Evolutionary conservation across 345 rosid species (phyloP), one percentile per base, ranked within the genome.

Genomic region (Stellera chamaejasme): DNA sequence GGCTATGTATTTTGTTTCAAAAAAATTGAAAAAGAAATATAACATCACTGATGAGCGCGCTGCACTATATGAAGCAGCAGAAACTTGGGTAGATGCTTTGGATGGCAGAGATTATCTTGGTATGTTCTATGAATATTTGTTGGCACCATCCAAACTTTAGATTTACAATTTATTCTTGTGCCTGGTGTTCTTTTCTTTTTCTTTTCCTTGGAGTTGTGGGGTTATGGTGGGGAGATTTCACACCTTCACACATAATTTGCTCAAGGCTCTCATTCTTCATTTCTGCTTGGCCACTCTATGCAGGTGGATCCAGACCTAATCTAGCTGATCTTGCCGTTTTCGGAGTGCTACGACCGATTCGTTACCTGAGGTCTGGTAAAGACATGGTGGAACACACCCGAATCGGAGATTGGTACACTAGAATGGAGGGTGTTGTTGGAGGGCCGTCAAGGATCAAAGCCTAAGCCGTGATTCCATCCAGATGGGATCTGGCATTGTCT

Each of bases 351-450:
- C 77, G 85, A 72, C 92, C 88, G 2, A 84, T 82, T 41, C 83
- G 84, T 2, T 63, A 79, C 72, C 61, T 84, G 47, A 72, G 74
- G 50, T 75, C 84, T 26, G 88, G 92, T 58, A 76, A 52, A 56
- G 92, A 84, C 63, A 84, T 82, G 88, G 85, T 77, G 74, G 85
- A 79, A 67, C 74, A 82, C 60, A 82, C 92, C 12, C 76, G 72
- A 28, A 84, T 84, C 6, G 84, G 84, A 1, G 82, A 79, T 11
- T 79, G 92, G 92, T 84, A 79, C 73, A 27, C 78, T 2, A 74
- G 85, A 59, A 84, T 84, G 92, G 88, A 82, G 68, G 51, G 19
- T 9, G 65, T 56, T 4, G 88, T 82, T 0, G 92, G 88, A 41
- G 77, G 72, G 45, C 62, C 83, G 50, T 52, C 77, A 0, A 77